A percentile compares a stretch with the other conserved stretches of the same genome.
Conservation (phyloP, 371 early-diverging fungal genomes). For the Lichtheimia corymbifera region DNA sequence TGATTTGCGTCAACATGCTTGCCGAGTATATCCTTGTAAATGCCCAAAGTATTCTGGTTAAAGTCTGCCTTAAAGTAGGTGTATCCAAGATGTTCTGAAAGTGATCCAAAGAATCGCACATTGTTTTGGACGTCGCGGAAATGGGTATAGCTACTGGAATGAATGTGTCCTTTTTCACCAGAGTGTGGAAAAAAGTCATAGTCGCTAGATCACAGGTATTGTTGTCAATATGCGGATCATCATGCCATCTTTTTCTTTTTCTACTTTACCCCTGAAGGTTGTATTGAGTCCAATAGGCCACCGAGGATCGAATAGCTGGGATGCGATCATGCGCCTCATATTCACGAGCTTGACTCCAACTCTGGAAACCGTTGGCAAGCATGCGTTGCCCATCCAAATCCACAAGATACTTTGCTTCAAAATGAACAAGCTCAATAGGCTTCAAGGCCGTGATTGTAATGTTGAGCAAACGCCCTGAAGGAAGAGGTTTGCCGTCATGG, state of each 20-base stretch:
- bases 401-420: slow-evolving; percentile 28
- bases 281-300: slow-evolving; percentile 40
- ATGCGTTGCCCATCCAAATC: slow-evolving; percentile 38
- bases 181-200: slow-evolving; percentile 55
- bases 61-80: slow-evolving; percentile 58
- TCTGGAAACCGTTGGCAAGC: slow-evolving; percentile 61
- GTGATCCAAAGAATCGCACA: slow-evolving; percentile 50
- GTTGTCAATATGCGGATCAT: no score
- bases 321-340: slow-evolving; percentile 29
- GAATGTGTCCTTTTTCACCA: slow-evolving; percentile 53
- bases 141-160: slow-evolving; percentile 57
- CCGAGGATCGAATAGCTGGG: slow-evolving; percentile 32
- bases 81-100: slow-evolving; percentile 55
- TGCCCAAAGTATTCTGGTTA: slow-evolving; percentile 35
- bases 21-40: slow-evolving; percentile 53
- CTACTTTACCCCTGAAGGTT: slow-evolving; percentile 45
- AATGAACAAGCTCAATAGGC: slow-evolving; percentile 25
- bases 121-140: slow-evolving; percentile 48
- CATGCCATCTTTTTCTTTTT: no score
- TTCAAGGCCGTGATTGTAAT: slow-evolving; percentile 24
- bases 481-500: slow-evolving; percentile 13
- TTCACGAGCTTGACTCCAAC: slow-evolving; percentile 55
- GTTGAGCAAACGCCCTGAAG: slow-evolving; percentile 13
- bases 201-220: slow-evolving; percentile 17
- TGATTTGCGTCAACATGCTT: slow-evolving; percentile 23